These are phyloP conservation scores for Fusarium coffeatum DNA, from an alignment of 2,329 filamentous ascomycete genomes.

Conservation along the genomic window DNA sequence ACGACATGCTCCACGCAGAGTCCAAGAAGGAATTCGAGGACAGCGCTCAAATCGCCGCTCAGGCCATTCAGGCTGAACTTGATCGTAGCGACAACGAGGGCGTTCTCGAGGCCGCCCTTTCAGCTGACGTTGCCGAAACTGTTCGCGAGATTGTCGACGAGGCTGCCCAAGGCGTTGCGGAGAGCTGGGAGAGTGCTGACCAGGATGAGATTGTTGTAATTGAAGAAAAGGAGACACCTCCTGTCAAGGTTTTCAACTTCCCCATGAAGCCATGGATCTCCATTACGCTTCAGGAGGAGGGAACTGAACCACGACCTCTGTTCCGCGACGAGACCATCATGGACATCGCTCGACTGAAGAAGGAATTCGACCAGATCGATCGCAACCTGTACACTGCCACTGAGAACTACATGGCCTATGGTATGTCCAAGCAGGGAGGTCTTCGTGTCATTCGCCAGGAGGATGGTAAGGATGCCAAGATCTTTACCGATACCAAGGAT, in stretches of 20 bases:
- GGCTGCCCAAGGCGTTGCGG: conserved; percentile 71
- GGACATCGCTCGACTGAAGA: conserved; percentile 94
- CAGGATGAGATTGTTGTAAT: conserved; percentile 73
- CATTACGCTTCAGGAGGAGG: conserved; percentile 75
- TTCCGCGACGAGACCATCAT: conserved; percentile 86
- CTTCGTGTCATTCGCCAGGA: conserved; percentile 94
- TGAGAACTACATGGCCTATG: conserved; percentile 92
- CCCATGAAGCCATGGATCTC: conserved; percentile 97
- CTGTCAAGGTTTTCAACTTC: conserved; percentile 90
- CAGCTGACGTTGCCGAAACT: conserved; percentile 55
- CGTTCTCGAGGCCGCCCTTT: conserved; percentile 62
- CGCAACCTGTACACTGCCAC: conserved; percentile 91
- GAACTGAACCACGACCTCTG: conserved; percentile 66
- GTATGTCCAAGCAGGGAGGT: conserved; percentile 91
- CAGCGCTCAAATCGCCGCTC: conserved; percentile 59
- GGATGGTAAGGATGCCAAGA: conserved; percentile 88
- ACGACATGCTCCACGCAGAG: conserved; percentile 62
- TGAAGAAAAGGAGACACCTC: conserved; percentile 72
- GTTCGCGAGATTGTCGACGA: conserved; percentile 57
- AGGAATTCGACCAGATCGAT: conserved; percentile 97
- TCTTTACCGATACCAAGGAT: conserved; percentile 91
- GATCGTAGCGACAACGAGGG: conserved; percentile 65
- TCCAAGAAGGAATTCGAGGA: conserved; percentile 66
- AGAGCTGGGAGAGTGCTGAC: conserved; percentile 92
- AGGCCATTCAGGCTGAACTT: conserved; percentile 64